phyloP scores from a whole-genome alignment of 2,329 filamentous ascomycete genomes.

The Scytalidium sp. region DNA sequence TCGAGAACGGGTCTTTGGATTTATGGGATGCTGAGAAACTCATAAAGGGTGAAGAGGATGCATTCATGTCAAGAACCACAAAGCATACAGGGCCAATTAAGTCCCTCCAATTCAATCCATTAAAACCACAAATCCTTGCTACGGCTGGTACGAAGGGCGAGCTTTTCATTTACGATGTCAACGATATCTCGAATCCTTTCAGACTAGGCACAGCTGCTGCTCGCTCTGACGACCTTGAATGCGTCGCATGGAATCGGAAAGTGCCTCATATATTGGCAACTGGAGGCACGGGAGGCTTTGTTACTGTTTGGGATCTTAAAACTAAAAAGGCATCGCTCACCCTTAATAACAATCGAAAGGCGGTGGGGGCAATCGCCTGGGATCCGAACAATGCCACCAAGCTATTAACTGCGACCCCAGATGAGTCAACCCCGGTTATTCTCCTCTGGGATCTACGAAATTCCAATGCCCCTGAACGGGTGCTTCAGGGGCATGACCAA shows the following conservation, averaged over 20 bases:
- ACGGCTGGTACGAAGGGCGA: conserved; percentile 94
- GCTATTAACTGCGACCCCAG: conserved; percentile 86
- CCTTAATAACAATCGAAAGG: conserved; percentile 88
- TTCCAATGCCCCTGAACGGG: conserved; percentile 89
- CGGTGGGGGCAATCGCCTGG: conserved; percentile 95
- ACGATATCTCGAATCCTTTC: conserved; percentile 85
- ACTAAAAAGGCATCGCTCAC: conserved; percentile 96
- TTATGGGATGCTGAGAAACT: conserved; percentile 85
- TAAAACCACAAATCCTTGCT: conserved; percentile 85
- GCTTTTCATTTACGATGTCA: conserved; percentile 91
- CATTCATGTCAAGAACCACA: conserved; percentile 79
- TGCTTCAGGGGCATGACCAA: conserved; percentile 87
- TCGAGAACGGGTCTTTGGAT: conserved; percentile 91
- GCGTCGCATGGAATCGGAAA: conserved; percentile 97
- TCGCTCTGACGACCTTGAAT: conserved; percentile 92
- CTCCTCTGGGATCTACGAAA: conserved; percentile 94
- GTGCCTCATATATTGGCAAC: conserved; percentile 95
- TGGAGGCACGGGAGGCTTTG: conserved; percentile 87
- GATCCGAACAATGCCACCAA: conserved; percentile 94
- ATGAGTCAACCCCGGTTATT: conserved; percentile 85
- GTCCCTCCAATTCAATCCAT: conserved; percentile 92
- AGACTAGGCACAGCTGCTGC: conserved; percentile 84
- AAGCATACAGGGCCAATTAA: conserved; percentile 95
- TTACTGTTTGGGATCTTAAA: conserved; percentile 98
- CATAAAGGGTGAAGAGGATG: conserved; percentile 57